Percentiles rank a stretch among this genome's conserved stretches.
These are phyloP conservation scores for Albatrellus ellisii DNA, from an alignment of 768 basidiomycete genomes.

Conservation along the genomic window DNA sequence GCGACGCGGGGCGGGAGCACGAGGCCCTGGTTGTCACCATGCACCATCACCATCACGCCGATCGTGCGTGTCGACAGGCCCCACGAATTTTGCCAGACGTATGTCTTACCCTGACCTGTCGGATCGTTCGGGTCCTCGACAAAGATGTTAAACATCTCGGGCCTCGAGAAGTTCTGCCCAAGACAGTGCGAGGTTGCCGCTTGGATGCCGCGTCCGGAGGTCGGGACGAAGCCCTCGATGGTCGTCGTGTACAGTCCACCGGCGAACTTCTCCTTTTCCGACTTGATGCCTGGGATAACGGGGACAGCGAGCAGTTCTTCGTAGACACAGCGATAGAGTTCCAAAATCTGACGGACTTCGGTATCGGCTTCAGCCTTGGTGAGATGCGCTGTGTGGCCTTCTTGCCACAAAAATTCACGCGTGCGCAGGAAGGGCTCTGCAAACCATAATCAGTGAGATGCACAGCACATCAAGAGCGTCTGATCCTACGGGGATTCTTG, in stretches of 20 bases:
- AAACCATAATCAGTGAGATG: neutral
- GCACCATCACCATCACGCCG: slow-evolving; percentile 99
- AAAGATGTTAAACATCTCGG: slow-evolving; percentile 95
- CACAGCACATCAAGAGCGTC: neutral
- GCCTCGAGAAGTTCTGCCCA: slow-evolving; percentile 94
- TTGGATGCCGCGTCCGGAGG: slow-evolving; percentile 95
- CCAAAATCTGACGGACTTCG: slow-evolving; percentile 90
- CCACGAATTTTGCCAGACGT: slow-evolving; percentile 99
- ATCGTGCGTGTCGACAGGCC: slow-evolving; percentile 92
- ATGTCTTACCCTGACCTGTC: slow-evolving; percentile 50
- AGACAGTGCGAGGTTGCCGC: slow-evolving; percentile 96
- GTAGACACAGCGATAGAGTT: slow-evolving; percentile 90
- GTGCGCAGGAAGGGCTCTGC: slow-evolving; percentile 96
- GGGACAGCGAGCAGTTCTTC: slow-evolving; percentile 96
- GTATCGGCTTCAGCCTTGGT: slow-evolving; percentile 81
- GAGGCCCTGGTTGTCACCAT: slow-evolving; percentile 95
- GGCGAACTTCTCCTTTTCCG: slow-evolving; percentile 98
- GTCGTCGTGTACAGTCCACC: slow-evolving; percentile 98
- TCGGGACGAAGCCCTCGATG: slow-evolving; percentile 94
- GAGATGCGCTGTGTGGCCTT: slow-evolving; percentile 93
- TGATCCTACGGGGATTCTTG: slow-evolving; percentile 85
- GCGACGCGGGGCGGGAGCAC: slow-evolving; percentile 97
- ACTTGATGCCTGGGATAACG: slow-evolving; percentile 93
- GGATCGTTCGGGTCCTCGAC: slow-evolving; percentile 88
- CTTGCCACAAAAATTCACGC: slow-evolving; percentile 99